Evolutionary conservation across 176 grass and related monocot genomes (phyloP).

Genomic region (maize (Zea mays)): DNA sequence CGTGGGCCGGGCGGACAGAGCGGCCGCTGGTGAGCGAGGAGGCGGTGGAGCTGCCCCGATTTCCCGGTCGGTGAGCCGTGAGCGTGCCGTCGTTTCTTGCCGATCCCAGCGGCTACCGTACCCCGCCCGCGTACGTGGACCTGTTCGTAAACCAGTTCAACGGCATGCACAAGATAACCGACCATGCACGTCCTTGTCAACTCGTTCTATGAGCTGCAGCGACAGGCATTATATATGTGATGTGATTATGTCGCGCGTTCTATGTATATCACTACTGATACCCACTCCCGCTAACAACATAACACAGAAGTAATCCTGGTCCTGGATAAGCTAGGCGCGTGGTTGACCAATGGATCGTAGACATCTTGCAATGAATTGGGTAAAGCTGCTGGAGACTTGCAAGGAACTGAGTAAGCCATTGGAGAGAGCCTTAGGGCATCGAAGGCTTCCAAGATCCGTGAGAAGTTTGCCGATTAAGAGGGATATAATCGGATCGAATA

Average conservation of each 20-base stretch:
- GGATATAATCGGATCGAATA: too few relatives aligned
- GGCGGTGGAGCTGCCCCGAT: slow-evolving; percentile 36
- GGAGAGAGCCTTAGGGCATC: not conserved
- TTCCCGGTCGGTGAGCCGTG: slow-evolving; percentile 23
- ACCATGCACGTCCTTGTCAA: slow-evolving; percentile 68
- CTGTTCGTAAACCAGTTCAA: slow-evolving; percentile 54
- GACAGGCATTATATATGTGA: slow-evolving; percentile 39
- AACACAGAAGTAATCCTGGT: not conserved
- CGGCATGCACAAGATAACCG: slow-evolving; percentile 35
- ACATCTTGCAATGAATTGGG: not conserved
- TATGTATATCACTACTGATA: not conserved
- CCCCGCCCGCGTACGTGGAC: slow-evolving; percentile 23
- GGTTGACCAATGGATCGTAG: not conserved
- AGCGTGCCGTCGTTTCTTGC: slow-evolving; percentile 54
- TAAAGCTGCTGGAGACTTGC: too few relatives aligned
- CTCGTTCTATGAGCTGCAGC: slow-evolving; percentile 61
- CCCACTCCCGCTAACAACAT: not conserved
- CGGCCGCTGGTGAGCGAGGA: not conserved
- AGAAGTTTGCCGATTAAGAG: not conserved
- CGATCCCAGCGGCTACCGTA: not conserved
- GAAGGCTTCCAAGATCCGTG: slow-evolving; percentile 29
- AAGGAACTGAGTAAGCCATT: too few relatives aligned
- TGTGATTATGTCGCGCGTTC: not conserved
- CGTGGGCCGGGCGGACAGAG: slow-evolving; percentile 21
- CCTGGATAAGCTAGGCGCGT: not conserved